Evolutionary conservation across 306 rosid species (phyloP).

Genomic region (Rosa lucieae): DNA sequence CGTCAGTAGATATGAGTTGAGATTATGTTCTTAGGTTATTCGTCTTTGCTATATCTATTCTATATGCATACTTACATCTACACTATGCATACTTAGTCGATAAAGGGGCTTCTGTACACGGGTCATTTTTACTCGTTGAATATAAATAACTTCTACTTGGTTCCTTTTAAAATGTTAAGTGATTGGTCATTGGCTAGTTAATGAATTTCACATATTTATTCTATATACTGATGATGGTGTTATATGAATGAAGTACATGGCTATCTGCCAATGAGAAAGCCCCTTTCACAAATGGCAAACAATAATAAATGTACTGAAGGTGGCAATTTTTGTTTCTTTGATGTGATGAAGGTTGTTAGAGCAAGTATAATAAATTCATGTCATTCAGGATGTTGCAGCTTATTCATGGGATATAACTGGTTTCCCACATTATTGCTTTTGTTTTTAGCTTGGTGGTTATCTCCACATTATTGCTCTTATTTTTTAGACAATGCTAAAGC

Average conservation of each 20-base stretch:
- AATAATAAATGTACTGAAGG: not conserved
- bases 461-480: not conserved
- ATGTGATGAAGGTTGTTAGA: not conserved
- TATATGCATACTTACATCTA: not conserved
- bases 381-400: not conserved
- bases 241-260: not conserved
- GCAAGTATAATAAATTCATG: not conserved
- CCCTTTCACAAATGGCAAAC: not conserved
- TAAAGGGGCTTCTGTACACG: conserved; percentile 24
- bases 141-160: conserved; percentile 8
- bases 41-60: conserved; percentile 22
- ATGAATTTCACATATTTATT: not conserved
- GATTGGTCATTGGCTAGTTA: not conserved
- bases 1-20: conserved; percentile 17
- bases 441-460: not conserved
- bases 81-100: conserved; percentile 6
- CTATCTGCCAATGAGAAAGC: not conserved
- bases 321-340: not conserved
- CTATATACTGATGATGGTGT: not conserved
- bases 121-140: conserved; percentile 3
- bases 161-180: not conserved
- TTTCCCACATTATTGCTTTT: not conserved
- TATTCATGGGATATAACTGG: not conserved
- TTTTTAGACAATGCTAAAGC: not conserved
- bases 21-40: conserved; percentile 16